Base-by-base conservation (phyloP, 1,284 basidiomycete genomes). In the Ceratobasidium sp. region DNA sequence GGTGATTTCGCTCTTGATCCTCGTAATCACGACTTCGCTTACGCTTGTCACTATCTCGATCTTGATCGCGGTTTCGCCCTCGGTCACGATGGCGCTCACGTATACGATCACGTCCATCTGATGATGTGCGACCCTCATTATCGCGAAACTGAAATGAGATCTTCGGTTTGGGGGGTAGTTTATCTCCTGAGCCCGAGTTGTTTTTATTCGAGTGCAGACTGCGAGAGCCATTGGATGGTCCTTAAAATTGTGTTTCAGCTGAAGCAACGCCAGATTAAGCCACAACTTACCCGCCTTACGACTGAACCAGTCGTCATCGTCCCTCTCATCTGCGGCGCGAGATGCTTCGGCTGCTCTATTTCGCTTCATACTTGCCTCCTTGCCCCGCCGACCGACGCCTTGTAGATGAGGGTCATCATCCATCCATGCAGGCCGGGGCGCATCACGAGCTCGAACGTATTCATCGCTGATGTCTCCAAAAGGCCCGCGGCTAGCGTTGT, bases 221-320 rank as follows among this genome's bases (percentile, higher is more conserved):
- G 30, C 52, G 57, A 3, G 21, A 36, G 21, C n/a, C 43, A 59
- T 30, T 41, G n/a, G 57, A 59, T 16, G 57, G 57, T 12, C 57
- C 39, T 59, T 26, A 55, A 55, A 18, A 26, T 18, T 41, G 16
- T 23, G 10, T 23, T 8, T 12, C 10, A n/a, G 21, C n/a, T 23
- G n/a, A 32, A n/a, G n/a, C n/a, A n/a, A n/a, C n/a, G n/a, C 21
- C 57, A 10, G 1, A 41, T 43, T n/a, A 34, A 32, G 28, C 30
- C 30, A n/a, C 16, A 30, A 53, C 41, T 14, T 43, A 55, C 52
- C 50, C 21, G 43, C 36, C 45, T 14, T 53, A 55, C 64, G 64
- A 57, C 64, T 69, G 21, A 69, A 69, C 64, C 64, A 69, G 36
- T 69, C 64, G 26, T 69, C 64, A 2, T 69, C 64, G 21, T 69